These are phyloP conservation scores for Lathyrus oleraceus DNA, from an alignment of 306 rosid genomes.

Conservation along the genomic window DNA sequence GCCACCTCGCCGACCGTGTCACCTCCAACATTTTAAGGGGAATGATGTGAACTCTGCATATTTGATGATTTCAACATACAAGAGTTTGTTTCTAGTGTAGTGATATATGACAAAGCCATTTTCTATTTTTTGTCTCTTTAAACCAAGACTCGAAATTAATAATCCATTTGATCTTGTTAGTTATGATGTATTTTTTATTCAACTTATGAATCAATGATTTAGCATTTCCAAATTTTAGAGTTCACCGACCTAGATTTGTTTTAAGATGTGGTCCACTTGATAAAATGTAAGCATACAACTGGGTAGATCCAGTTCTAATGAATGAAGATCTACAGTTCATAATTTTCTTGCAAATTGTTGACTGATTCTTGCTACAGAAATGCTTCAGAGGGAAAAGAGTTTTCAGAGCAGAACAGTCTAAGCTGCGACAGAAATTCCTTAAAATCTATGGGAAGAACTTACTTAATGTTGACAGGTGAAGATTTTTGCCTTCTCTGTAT, in stretches of 20 bases:
- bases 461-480: constrained; percentile 76
- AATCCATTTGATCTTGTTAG: constrained; percentile 2
- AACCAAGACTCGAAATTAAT: neutral
- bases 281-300: constrained; percentile 10
- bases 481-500: constrained; percentile 19
- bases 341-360: constrained; percentile 44
- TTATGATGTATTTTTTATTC: neutral
- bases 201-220: constrained; percentile 10
- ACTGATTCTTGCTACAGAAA: constrained; percentile 81
- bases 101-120: neutral
- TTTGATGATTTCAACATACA: constrained; percentile 17
- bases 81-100: neutral
- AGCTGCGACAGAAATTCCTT: constrained; percentile 65
- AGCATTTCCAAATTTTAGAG: constrained; percentile 21
- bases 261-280: constrained; percentile 6
- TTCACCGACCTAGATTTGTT: constrained; percentile 32
- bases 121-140: neutral
- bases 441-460: constrained; percentile 58
- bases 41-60: neutral
- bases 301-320: constrained; percentile 23
- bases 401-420: constrained; percentile 61
- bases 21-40: neutral
- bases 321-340: constrained; percentile 1
- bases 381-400: constrained; percentile 93
- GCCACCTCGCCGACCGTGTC: neutral